Base-by-base conservation (phyloP, 768 basidiomycete genomes). In the Neoboletus brunneissimus region DNA sequence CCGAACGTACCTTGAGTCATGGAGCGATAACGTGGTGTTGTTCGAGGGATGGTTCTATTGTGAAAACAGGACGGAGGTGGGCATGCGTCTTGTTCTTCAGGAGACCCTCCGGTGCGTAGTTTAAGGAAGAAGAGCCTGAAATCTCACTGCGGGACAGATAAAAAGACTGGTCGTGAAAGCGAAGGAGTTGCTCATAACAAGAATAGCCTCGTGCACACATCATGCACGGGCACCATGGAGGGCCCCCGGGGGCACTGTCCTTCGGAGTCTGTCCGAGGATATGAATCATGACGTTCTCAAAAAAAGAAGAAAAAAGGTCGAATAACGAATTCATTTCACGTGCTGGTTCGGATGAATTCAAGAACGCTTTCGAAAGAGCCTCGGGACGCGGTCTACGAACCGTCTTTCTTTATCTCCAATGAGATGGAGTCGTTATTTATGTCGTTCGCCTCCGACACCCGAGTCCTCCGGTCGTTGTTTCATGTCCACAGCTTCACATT, bases 201-300 rank as follows among this genome's bases (percentile, higher is more conserved):
- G 46, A 56, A 57, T 45, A 57, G 11, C 35, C 45, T 15, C 23
- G 18, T 25, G 43, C 22, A 43, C 53, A 45, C 31, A 31, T 7
- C 25, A 25, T 25, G 25, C 25, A n/a, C n/a, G n/a, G n/a, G n/a
- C n/a, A 37, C 18, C 32, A 41, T 12, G 43, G n/a, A 29, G 43
- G 23, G 13, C 25, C 40, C 25, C n/a, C n/a, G 25, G 25, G 25
- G 51, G 35, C 27, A 20, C 23, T 25, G 41, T 5, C 42, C 15
- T n/a, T n/a, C n/a, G 18, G n/a, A 9, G 23, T 15, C 49, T 42
- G 12, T 42, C 54, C 40, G 51, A 59, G 57, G 58, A 41, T 45
- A 27, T 41, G 46, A 40, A 4, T 5, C n/a, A 20, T 41, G 29
- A 25, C 5, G n/a, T 29, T 44, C 25, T n/a, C 38, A 20, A 10